phyloP scores from a whole-genome alignment of 306 rosid species.

The Arachis hypogaea region DNA sequence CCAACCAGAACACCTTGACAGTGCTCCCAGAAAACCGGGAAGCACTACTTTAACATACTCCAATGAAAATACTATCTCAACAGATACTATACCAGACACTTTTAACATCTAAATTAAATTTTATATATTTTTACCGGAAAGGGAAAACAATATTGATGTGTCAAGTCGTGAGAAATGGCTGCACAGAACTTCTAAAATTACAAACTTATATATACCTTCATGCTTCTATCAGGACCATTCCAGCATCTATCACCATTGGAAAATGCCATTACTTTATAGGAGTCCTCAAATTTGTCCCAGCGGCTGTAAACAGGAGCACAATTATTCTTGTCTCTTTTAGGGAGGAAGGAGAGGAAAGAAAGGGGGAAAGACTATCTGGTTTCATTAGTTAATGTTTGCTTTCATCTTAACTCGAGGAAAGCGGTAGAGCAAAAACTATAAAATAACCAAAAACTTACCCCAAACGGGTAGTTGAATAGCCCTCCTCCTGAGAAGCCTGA shows the following conservation, averaged over 20 bases:
- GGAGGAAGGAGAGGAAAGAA: no score
- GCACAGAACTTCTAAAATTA: background rate
- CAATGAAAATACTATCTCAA: background rate
- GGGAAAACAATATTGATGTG: conserved; percentile 13
- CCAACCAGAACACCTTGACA: conserved; percentile 29
- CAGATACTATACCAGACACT: conserved; percentile 14
- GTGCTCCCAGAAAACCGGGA: conserved; percentile 22
- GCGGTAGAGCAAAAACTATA: conserved; percentile 35
- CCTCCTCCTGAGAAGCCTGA: conserved; percentile 93
- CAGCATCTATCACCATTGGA: conserved; percentile 92
- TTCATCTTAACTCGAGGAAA: conserved; percentile 23
- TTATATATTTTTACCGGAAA: conserved; percentile 9
- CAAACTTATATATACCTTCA: conserved; percentile 66
- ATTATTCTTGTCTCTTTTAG: conserved; percentile 22
- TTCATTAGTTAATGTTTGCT: conserved; percentile 30
- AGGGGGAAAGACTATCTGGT: background rate
- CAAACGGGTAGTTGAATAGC: conserved; percentile 80
- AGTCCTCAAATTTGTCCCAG: conserved; percentile 97
- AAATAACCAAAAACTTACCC: conserved; percentile 67
- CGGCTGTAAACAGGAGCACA: conserved; percentile 51
- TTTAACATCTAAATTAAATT: conserved; percentile 11
- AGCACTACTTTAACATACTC: conserved; percentile 16
- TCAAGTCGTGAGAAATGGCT: conserved; percentile 28
- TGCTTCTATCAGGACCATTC: conserved; percentile 99
- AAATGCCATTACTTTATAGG: conserved; percentile 77